A percentile compares a stretch with the other conserved stretches of the same genome.
Conservation (phyloP, 805 yeast genomes). For the Metschnikowia similis region DNA sequence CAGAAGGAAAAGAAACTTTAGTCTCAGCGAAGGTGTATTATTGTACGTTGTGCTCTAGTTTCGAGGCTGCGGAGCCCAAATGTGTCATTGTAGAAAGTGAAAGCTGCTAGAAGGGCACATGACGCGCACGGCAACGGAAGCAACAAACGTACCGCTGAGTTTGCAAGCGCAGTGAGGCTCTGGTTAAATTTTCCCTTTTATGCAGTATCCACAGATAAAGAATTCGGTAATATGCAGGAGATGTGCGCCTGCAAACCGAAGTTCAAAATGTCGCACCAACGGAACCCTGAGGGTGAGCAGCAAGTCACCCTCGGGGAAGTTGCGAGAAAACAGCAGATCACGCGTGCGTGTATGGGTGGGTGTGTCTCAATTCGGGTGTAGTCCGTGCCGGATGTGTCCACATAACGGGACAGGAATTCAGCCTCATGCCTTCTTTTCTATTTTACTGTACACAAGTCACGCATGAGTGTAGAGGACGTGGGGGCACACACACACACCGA, state of each 20-base stretch:
- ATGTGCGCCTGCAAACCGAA: not conserved
- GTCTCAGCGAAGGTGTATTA: not conserved
- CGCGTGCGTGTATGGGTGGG: not conserved
- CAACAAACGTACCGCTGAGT: not conserved
- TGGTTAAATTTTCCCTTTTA: too few relatives aligned
- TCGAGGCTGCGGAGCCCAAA: slow-evolving; percentile 3
- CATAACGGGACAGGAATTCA: not conserved
- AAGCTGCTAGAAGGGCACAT: not conserved
- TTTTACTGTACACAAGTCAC: not conserved
- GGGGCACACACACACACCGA: not conserved
- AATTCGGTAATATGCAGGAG: too few relatives aligned
- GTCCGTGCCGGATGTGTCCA: not conserved
- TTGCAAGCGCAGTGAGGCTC: not conserved
- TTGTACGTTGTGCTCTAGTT: not conserved
- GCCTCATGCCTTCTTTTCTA: not conserved
- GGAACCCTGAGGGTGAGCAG: not conserved
- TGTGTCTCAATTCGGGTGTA: not conserved
- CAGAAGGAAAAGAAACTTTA: not conserved
- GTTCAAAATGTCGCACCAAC: not conserved
- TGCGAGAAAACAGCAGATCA: not conserved
- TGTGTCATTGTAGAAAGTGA: not conserved
- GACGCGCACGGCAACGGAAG: not conserved
- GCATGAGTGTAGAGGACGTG: not conserved
- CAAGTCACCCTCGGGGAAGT: not conserved
- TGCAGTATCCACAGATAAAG: too few relatives aligned